These are phyloP conservation scores for Tylopilus subfusipes DNA, from an alignment of 768 basidiomycete genomes.

Conservation along the genomic window DNA sequence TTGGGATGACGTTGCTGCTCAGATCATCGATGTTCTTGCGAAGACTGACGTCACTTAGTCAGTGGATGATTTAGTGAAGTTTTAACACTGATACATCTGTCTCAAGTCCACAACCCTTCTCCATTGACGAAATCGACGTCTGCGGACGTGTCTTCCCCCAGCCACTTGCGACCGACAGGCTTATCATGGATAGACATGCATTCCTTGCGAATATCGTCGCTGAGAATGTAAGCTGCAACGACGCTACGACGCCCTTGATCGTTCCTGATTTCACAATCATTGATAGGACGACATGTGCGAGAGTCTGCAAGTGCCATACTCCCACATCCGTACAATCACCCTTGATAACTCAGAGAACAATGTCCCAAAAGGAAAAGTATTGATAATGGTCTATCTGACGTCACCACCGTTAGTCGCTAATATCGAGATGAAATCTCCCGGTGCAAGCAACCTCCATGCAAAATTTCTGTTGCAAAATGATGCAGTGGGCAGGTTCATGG, in stretches of 20 bases:
- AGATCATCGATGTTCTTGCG: slow-evolving; percentile 48
- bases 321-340: slow-evolving; percentile 26
- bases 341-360: slow-evolving; percentile 23
- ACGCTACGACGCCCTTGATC: not conserved
- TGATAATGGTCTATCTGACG: slow-evolving; percentile 32
- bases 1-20: slow-evolving; percentile 52
- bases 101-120: slow-evolving; percentile 59
- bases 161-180: slow-evolving; percentile 38
- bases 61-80: slow-evolving; percentile 20
- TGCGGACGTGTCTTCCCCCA: slow-evolving; percentile 34
- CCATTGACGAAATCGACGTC: slow-evolving; percentile 38
- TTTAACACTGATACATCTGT: slow-evolving; percentile 3
- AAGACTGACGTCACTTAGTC: slow-evolving; percentile 46
- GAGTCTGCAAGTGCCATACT: slow-evolving; percentile 46
- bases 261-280: slow-evolving; percentile 2
- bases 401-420: slow-evolving; percentile 39
- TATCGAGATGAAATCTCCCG: slow-evolving; percentile 21
- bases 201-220: slow-evolving; percentile 49
- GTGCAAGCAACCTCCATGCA: slow-evolving; percentile 25
- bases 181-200: slow-evolving; percentile 49
- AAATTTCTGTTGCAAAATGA: slow-evolving; percentile 38
- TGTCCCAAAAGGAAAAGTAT: slow-evolving; percentile 15
- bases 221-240: slow-evolving; percentile 14
- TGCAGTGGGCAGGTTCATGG: slow-evolving; percentile 37
- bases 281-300: slow-evolving; percentile 48